phyloP scores from a whole-genome alignment of 208 protist species.

The Naegleria fowleri region DNA sequence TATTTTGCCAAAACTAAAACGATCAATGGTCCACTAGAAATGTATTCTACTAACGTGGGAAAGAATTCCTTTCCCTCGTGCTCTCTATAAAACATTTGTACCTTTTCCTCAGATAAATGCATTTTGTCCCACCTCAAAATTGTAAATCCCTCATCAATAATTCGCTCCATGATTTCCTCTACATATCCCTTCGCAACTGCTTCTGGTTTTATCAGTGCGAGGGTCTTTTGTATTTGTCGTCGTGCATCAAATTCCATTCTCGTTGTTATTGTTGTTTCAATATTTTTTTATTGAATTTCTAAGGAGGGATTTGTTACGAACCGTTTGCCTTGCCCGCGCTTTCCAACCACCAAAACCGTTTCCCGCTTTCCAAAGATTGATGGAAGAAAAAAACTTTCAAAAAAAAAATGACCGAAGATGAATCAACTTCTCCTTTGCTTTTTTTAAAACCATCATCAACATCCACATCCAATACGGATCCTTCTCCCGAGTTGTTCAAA shows the following conservation, averaged over 20 bases:
- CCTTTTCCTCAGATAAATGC: conserved; percentile 27
- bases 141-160: conserved; percentile 33
- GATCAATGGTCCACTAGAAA: conserved; percentile 17
- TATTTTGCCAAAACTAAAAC: conserved; percentile 28
- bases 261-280: not conserved
- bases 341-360: no score
- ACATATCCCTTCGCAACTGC: conserved; percentile 17
- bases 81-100: conserved; percentile 32
- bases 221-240: conserved; percentile 27
- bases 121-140: conserved; percentile 18
- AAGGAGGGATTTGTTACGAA: no score
- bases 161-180: conserved; percentile 28
- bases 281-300: no score
- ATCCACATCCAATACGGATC: not conserved
- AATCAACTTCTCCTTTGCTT: no score
- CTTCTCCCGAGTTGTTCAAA: not conserved
- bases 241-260: conserved; percentile 23
- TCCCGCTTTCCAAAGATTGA: no score
- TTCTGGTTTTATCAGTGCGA: conserved; percentile 40
- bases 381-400: no score
- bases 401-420: no score
- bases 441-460: no score
- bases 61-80: conserved; percentile 25
- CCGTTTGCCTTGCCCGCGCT: no score
- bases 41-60: conserved; percentile 12